These are phyloP conservation scores for Paxillus rubicundulus DNA, from an alignment of 768 basidiomycete species.

Conservation along the genomic window DNA sequence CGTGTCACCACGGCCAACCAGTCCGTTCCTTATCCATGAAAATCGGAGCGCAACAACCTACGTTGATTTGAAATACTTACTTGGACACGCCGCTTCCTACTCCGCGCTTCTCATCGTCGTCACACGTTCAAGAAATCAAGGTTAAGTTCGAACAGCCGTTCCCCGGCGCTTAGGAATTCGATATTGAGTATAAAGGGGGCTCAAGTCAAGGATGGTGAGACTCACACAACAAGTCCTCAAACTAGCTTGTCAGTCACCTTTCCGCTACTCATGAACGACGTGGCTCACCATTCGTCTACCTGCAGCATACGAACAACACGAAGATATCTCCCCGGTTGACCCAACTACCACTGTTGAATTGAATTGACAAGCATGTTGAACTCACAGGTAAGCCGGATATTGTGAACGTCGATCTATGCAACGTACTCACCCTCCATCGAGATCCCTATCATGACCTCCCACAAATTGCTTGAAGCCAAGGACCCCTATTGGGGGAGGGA, in stretches of 20 bases:
- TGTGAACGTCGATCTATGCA: not conserved
- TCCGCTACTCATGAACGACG: not conserved
- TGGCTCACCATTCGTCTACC: not conserved
- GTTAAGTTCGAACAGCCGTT: not conserved
- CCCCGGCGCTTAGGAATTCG: not conserved
- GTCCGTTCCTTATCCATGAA: too few relatives aligned
- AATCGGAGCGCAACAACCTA: too few relatives aligned
- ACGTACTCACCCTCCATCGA: constrained; percentile 4
- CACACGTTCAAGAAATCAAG: not conserved
- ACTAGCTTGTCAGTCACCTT: constrained; percentile 11
- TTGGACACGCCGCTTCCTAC: not conserved
- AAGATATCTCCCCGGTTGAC: not conserved
- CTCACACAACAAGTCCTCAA: not conserved
- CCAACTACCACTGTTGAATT: not conserved
- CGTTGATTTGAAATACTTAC: too few relatives aligned
- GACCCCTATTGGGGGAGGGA: constrained; percentile 12
- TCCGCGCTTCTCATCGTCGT: not conserved
- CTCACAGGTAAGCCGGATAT: constrained; percentile 4
- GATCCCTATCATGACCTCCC: not conserved
- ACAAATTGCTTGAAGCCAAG: constrained; percentile 5
- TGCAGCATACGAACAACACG: constrained; percentile 2
- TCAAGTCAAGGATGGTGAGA: not conserved
- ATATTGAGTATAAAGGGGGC: constrained; percentile 13
- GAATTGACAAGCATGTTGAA: constrained; percentile 6
- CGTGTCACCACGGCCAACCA: too few relatives aligned